Conservation (phyloP, 2,329 filamentous ascomycete genomes). For the Neofusicoccum cordaticola region DNA sequence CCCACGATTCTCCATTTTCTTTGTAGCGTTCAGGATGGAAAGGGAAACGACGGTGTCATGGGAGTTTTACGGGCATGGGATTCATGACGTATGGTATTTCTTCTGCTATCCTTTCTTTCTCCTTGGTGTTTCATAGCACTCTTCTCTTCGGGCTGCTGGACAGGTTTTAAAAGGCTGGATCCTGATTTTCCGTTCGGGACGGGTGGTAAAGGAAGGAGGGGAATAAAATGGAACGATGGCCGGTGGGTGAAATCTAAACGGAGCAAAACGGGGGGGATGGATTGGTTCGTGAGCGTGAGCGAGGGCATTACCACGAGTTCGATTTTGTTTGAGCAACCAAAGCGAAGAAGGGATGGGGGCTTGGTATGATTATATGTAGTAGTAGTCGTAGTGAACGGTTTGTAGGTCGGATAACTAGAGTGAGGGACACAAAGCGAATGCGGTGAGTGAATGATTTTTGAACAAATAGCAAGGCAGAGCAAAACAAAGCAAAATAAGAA, state of each 20-base stretch:
- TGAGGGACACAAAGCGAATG: no score
- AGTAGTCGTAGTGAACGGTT: not conserved
- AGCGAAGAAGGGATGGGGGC: not conserved
- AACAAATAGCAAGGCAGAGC: no score
- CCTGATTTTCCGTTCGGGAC: not conserved
- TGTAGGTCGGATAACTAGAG: no score
- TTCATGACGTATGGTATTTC: constrained; percentile 2
- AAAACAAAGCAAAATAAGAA: no score
- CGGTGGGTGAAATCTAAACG: not conserved
- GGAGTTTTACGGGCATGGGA: constrained; percentile 3
- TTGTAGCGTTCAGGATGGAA: not conserved
- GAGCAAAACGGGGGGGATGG: no score
- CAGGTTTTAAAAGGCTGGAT: not conserved
- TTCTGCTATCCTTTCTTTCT: not conserved
- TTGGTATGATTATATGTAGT: constrained; percentile 1
- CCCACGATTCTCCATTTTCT: not conserved
- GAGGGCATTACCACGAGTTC: not conserved
- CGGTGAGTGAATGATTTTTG: no score
- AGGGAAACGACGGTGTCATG: constrained; percentile 2
- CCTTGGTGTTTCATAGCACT: not conserved
- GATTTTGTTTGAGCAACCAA: not conserved
- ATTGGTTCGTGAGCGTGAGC: no score
- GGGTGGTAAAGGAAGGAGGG: not conserved
- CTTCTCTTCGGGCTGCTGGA: not conserved
- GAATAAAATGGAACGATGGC: not conserved